Base-by-base conservation (phyloP, 2,329 filamentous ascomycete genomes). In the Fusarium sp. region DNA sequence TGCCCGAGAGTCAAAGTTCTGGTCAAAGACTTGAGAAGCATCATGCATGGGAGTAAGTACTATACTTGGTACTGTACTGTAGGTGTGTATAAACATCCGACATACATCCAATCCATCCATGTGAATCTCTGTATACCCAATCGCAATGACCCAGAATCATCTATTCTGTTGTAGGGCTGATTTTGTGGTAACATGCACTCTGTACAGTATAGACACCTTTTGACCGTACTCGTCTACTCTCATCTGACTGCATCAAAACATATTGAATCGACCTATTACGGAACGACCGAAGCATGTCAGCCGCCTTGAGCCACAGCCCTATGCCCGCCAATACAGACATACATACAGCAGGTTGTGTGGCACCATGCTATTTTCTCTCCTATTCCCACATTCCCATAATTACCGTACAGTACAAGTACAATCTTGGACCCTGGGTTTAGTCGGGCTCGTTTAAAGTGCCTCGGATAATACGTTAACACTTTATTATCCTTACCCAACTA, bases 251-350 rank as follows among this genome's bases (percentile, higher is more conserved):
- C 68, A 71, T n/a, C 32, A 18, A 10, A 42, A 52, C 49, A 27
- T 40, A 12, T 42, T n/a, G 32, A 60, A 43, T 63, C 44, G 16
- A 60, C 46, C 46, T 51, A 42, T 60, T 16, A 71, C 69, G 69
- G 65, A 45, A 50, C 52, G 57, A 42, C 69, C 69, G 69, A 71
- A 50, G 65, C 64, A 69, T 71, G 68, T 72, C 68, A 66, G 68
- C 68, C 68, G 68, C 56, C 49, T 29, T 55, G 32, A 69, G 51
- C 52, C 68, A 69, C 68, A 72, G 68, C 65, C 68, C 56, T 72
- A 57, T 12, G 18, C 34, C 34, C 18, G 18, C 34, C 52, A 11
- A 29, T n/a, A 43, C 40, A 53, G 58, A 52, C 63, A 70, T 56
- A 69, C 12, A 32, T 30, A 38, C 18, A 38, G 22, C 12, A n/a